Base-by-base conservation (phyloP, 352 stramenopile species). In the Phytophthora nicotianae region DNA sequence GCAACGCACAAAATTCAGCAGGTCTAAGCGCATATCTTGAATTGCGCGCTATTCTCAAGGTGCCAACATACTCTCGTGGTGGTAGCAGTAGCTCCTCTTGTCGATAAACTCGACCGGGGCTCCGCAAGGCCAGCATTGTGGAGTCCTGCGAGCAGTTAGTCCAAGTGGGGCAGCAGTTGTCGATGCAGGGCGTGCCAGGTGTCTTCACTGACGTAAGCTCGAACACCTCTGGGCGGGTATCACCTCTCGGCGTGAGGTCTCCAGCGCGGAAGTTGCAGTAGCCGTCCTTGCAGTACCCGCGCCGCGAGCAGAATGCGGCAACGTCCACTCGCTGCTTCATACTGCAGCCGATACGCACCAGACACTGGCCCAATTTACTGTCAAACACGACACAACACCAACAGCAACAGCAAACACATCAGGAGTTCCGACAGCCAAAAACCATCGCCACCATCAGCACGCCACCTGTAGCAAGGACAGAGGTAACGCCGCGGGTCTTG, bases 221-320 rank as follows among this genome's bases (percentile, higher is more conserved):
- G 57, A 89, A 90, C n/a, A 92, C 74, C 53, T 90, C 81, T 8
- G 59, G 60, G 0, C 83, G 79, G 10, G 69, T 75, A 48, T 90
- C 83, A 20, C 72, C 61, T 46, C 72, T 65, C 5, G 83, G 77
- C 9, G 75, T 83, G 16, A 88, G 75, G 53, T 92, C 83, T 14
- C 81, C 83, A 0, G 62, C 72, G 23, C 83, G 79, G 55, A 82
- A 90, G 14, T 52, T 62, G 65, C 83, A 92, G 63, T 92, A 90
- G 40, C 77, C 81, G 47, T 89, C 83, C 63, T 92, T 92, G 75
- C 83, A 92, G 68, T 92, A 92, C 16, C 81, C 83, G 48, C 81
- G 83, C 29, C 81, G 77, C 8, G 83, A 88, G 72, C 83, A 92
- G 47, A 88, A 86, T 27, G 75, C 53, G 32, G 88, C 80, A 14